These are phyloP conservation scores for Cordyceps militaris DNA, from an alignment of 2,329 filamentous ascomycete genomes.

Conservation along the genomic window DNA sequence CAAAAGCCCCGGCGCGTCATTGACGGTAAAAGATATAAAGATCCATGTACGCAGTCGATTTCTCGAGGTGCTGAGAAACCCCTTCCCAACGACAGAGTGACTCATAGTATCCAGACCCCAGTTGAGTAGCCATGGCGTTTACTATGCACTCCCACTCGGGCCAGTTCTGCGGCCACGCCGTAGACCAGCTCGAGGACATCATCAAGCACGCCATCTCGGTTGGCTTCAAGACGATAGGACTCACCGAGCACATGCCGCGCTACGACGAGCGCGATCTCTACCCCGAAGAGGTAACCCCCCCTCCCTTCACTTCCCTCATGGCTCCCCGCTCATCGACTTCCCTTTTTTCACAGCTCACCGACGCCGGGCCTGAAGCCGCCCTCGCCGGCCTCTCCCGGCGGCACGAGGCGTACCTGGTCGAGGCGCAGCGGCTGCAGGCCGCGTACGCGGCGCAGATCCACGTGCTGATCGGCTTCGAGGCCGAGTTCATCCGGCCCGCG, in stretches of 20 bases:
- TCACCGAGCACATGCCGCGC: slow-evolving; percentile 95
- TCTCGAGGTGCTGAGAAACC: not conserved
- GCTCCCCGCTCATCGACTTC: slow-evolving; percentile 6
- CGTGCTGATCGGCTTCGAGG: slow-evolving; percentile 84
- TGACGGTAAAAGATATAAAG: no score
- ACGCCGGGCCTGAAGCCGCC: slow-evolving; percentile 36
- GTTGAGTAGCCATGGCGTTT: slow-evolving; percentile 66
- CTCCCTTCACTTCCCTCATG: not conserved
- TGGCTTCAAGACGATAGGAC: slow-evolving; percentile 73
- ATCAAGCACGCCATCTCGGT: slow-evolving; percentile 69
- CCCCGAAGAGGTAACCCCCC: slow-evolving; percentile 66
- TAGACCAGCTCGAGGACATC: slow-evolving; percentile 76
- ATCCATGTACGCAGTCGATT: not conserved
- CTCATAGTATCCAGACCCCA: not conserved
- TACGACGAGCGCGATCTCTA: slow-evolving; percentile 70
- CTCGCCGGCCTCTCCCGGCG: slow-evolving; percentile 44
- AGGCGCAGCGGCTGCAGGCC: slow-evolving; percentile 65
- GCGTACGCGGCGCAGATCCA: slow-evolving; percentile 66
- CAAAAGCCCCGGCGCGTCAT: not conserved
- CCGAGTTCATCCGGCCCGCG: slow-evolving; percentile 77
- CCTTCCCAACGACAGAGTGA: not conserved
- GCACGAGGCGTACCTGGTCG: slow-evolving; percentile 65
- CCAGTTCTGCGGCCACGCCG: slow-evolving; percentile 92
- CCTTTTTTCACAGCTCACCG: slow-evolving; percentile 34
- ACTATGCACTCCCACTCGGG: slow-evolving; percentile 98